Base-by-base conservation (phyloP, 179 eudicot species). In the Camellia oleifera region DNA sequence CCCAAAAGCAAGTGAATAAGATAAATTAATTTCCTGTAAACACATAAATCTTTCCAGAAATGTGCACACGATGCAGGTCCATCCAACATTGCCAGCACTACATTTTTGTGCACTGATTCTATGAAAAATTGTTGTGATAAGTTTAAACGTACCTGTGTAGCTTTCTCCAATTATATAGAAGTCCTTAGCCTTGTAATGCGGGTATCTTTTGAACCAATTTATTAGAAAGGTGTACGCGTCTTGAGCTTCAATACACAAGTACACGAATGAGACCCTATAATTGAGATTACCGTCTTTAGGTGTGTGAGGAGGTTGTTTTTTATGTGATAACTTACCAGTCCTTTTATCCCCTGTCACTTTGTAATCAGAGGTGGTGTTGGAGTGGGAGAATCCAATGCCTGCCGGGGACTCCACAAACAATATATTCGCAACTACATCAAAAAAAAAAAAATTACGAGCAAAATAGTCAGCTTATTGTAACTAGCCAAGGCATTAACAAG, bases 371-470 rank as follows among this genome's bases (percentile, higher is more conserved):
- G 72, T 79, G 57, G 82, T 74, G 74, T 85, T 79, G 44, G 87
- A 85, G 84, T 85, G 82, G 42, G 87, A 85, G 72, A 82, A 85
- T 56, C 87, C 87, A 72, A 85, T 81, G 0, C 87, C 84, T 26
- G 85, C 83, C 7, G 85, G 85, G 17, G 85, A 85, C 83, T 85
- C 87, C 72, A 85, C 53, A 76, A 79, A 85, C 72, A 85, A 75
- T 45, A 78, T 74, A 85, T 85, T 85, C 17, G 85, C 87, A 77
- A 74, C 87, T 85, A 82, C 83, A 72, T 15, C 10, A 18, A 15
- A 23, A 2, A 7, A 4, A 5, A 62, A 3, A 4, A 17, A 1
- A 62, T 15, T 5, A 62, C 40, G 40, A 32, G 40, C 40, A 32
- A 32, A 32, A 32, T 1, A 62, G 5, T 7, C 23, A 62, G 26